phyloP scores from a whole-genome alignment of 2,329 filamentous ascomycete genomes.

The Aureobasidium lini region DNA sequence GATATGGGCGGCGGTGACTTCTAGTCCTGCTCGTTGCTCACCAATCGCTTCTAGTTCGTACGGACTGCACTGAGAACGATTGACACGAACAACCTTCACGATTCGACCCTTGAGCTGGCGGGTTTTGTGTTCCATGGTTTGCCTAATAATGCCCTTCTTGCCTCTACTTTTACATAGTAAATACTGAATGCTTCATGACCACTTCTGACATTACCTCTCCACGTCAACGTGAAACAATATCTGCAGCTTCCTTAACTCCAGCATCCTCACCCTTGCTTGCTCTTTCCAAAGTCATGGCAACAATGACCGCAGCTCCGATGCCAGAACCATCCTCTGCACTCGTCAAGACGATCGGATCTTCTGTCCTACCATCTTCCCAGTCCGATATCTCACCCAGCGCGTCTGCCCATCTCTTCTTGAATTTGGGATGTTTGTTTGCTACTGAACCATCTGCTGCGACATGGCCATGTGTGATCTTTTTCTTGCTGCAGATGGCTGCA shows the following conservation, averaged over 20 bases:
- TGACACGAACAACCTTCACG: neutral
- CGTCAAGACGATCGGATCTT: constrained; percentile 31
- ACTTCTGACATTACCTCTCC: neutral
- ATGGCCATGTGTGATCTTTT: constrained; percentile 26
- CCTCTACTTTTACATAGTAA: neutral
- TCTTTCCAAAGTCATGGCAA: constrained; percentile 27
- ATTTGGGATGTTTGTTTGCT: constrained; percentile 35
- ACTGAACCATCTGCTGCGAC: constrained; percentile 34
- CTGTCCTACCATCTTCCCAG: constrained; percentile 24
- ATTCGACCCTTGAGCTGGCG: neutral
- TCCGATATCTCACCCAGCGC: constrained; percentile 33
- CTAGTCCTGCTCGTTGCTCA: neutral
- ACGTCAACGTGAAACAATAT: neutral
- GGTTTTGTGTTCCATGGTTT: neutral
- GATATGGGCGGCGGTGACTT: constrained; percentile 18
- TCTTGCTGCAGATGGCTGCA: constrained; percentile 30
- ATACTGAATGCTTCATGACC: neutral
- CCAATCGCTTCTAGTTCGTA: neutral
- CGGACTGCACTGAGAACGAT: neutral
- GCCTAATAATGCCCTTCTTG: neutral
- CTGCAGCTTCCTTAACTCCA: constrained; percentile 5
- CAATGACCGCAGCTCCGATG: constrained; percentile 32
- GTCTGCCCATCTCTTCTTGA: constrained; percentile 34
- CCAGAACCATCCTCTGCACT: constrained; percentile 36
- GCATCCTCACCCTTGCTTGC: constrained; percentile 15